Evolutionary conservation across 768 basidiomycete genomes (phyloP).

Genomic region (Podaxis rugospora): DNA sequence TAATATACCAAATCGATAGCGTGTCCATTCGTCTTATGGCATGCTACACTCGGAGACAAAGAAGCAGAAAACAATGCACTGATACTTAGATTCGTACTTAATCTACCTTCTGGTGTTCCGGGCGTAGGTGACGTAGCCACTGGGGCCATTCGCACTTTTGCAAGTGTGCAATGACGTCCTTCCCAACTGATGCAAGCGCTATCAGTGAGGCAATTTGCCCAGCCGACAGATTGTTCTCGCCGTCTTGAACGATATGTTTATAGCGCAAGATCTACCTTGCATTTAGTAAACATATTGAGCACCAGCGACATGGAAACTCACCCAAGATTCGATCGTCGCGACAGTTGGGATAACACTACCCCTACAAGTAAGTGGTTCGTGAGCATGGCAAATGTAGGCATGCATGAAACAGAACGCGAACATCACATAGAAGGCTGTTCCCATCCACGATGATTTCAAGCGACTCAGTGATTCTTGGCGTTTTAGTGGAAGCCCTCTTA

Average conservation of each 20-base stretch:
- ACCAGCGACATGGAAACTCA: background rate
- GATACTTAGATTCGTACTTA: background rate
- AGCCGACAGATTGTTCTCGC: background rate
- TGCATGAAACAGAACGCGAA: background rate
- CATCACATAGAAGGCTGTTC: background rate
- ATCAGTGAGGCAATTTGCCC: background rate
- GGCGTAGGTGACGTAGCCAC: background rate
- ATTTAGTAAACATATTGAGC: background rate
- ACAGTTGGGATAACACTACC: background rate
- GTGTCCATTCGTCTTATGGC: no score
- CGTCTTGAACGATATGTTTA: background rate
- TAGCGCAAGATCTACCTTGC: background rate
- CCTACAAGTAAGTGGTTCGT: background rate
- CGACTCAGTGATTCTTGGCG: background rate
- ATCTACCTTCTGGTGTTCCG: background rate
- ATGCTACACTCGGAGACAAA: background rate
- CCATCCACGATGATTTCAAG: background rate
- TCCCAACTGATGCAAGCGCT: background rate
- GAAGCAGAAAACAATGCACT: background rate
- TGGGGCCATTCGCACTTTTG: background rate
- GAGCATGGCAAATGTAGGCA: background rate
- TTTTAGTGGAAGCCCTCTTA: background rate
- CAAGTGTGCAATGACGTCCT: background rate
- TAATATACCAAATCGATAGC: no score
- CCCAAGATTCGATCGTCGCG: background rate